Percentiles rank a stretch among this genome's conserved stretches.
Conservation (phyloP, 2,329 filamentous ascomycete species). For the Basipetospora chlamydospora region DNA sequence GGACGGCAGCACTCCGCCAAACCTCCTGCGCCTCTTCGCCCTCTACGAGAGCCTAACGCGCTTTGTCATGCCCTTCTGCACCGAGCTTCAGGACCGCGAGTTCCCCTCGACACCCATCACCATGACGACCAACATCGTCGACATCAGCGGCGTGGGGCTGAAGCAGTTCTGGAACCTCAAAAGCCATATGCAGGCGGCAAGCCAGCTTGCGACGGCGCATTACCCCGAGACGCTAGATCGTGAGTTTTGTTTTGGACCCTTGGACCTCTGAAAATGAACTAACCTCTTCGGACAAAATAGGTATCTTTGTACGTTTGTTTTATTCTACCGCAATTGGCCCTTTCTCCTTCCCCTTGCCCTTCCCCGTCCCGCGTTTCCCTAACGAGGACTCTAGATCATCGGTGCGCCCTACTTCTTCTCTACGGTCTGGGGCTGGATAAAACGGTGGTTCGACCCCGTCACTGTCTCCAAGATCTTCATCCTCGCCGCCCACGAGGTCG, state of each 20-base stretch:
- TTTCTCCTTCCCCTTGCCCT: not conserved
- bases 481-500: constrained; percentile 56
- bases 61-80: constrained; percentile 76
- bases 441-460: constrained; percentile 88
- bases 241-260: constrained; percentile 32
- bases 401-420: constrained; percentile 84
- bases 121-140: constrained; percentile 87
- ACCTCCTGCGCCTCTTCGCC: constrained; percentile 75
- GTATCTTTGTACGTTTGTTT: constrained; percentile 7
- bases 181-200: constrained; percentile 85
- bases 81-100: constrained; percentile 56
- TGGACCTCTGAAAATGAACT: not conserved
- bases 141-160: constrained; percentile 74
- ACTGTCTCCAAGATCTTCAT: constrained; percentile 97
- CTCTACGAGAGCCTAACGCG: constrained; percentile 85
- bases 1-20: constrained; percentile 53
- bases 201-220: constrained; percentile 75
- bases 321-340: too few species aligned
- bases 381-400: constrained; percentile 41
- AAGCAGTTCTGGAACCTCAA: constrained; percentile 96
- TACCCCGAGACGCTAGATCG: constrained; percentile 89
- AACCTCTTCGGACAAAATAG: not conserved
- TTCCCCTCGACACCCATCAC: constrained; percentile 74
- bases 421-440: constrained; percentile 89
- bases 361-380: constrained; percentile 3